A percentile compares a stretch with the other conserved stretches of the same genome.
Conservation (phyloP, 495 filamentous ascomycete genomes). For the Penicillium manginii region DNA sequence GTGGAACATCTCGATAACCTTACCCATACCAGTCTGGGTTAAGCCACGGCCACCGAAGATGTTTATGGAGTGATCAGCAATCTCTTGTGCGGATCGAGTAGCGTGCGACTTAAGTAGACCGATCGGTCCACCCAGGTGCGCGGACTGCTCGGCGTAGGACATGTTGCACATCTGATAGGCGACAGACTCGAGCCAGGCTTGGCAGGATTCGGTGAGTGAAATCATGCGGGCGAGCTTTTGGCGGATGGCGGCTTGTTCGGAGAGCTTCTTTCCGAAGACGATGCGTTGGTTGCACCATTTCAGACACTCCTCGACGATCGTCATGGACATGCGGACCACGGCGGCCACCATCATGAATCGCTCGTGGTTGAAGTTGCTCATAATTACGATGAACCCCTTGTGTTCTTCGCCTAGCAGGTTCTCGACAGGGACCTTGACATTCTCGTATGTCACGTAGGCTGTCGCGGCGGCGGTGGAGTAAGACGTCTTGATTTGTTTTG, state of each 20-base stretch:
- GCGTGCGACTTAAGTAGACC: constrained; percentile 79
- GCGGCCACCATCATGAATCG: constrained; percentile 71
- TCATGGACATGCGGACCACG: constrained; percentile 65
- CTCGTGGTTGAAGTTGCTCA: constrained; percentile 86
- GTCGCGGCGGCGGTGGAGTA: constrained; percentile 83
- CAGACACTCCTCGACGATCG: constrained; percentile 80
- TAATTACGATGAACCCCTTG: constrained; percentile 88
- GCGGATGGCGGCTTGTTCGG: constrained; percentile 84
- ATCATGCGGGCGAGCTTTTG: constrained; percentile 93
- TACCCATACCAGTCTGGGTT: constrained; percentile 83
- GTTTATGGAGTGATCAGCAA: constrained; percentile 81
- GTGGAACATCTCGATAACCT: constrained; percentile 78
- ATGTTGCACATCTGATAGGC: constrained; percentile 89
- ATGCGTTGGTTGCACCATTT: constrained; percentile 90
- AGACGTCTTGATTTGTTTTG: constrained; percentile 80
- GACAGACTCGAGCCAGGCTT: constrained; percentile 84
- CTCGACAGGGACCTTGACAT: constrained; percentile 80
- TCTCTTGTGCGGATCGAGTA: constrained; percentile 77
- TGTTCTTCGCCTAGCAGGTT: constrained; percentile 83
- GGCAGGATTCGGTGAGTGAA: constrained; percentile 75
- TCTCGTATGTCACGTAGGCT: constrained; percentile 81
- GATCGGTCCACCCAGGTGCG: constrained; percentile 77
- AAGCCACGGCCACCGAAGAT: constrained; percentile 85
- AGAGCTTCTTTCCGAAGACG: constrained; percentile 81
- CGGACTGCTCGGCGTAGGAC: constrained; percentile 77